A percentile compares a stretch with the other conserved stretches of the same genome.
Conservation (phyloP, 495 filamentous ascomycete species). For the Aspergillus biplanus region DNA sequence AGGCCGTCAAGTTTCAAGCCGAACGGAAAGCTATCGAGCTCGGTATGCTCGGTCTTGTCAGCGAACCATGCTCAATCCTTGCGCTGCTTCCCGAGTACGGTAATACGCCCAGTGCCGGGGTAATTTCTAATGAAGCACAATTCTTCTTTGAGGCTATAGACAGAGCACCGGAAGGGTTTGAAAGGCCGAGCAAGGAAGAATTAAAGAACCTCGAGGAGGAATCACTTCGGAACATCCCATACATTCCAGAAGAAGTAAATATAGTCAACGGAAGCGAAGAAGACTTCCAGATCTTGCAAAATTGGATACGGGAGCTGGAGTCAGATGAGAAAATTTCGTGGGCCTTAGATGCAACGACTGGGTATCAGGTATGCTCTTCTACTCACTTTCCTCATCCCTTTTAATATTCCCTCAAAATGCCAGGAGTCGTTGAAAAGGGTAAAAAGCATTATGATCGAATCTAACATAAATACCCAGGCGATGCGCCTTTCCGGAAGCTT, state of each 20-base stretch:
- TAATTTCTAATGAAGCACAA: background rate
- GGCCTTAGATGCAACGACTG: background rate
- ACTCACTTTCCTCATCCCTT: background rate
- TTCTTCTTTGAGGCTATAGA: background rate
- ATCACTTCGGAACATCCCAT: background rate
- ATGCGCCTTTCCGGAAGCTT: background rate
- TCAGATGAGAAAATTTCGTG: background rate
- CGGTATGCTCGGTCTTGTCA: background rate
- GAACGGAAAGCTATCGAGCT: background rate
- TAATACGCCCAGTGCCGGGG: background rate
- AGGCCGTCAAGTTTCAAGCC: background rate
- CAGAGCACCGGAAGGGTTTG: background rate
- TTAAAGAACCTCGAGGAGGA: background rate
- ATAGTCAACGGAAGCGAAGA: background rate
- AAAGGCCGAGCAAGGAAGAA: background rate
- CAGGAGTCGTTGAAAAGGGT: background rate
- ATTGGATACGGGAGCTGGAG: background rate
- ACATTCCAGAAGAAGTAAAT: background rate
- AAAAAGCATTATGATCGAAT: background rate
- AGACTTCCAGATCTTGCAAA: background rate
- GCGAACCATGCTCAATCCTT: background rate
- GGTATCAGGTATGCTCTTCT: background rate
- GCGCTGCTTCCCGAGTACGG: background rate
- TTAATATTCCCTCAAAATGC: background rate
- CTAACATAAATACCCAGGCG: background rate